phyloP scores from a whole-genome alignment of 345 rosid genomes.

The rapeseed (Brassica napus) region DNA sequence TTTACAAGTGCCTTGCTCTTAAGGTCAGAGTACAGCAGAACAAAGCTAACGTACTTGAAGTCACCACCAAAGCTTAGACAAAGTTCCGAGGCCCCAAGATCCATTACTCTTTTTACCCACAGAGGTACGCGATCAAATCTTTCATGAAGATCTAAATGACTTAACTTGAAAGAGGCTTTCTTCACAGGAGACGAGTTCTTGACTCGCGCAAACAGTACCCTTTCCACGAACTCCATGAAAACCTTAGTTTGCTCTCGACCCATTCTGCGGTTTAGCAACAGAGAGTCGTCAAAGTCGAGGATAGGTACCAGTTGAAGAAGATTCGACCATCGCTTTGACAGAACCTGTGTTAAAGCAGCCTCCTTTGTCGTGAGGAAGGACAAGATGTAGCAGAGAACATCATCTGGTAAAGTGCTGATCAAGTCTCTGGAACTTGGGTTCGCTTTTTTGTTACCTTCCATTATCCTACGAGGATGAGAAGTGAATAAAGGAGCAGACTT shows the following conservation, averaged over 20 bases:
- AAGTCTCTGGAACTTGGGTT: constrained; percentile 1
- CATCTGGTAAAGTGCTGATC: constrained; percentile 24
- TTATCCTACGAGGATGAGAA: background rate
- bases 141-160: background rate
- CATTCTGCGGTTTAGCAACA: background rate
- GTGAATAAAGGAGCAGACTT: background rate
- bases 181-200: constrained; percentile 5
- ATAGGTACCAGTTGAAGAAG: constrained; percentile 11
- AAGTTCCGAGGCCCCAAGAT: constrained; percentile 24
- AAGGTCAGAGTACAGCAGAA: background rate
- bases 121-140: background rate
- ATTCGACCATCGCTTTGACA: constrained; percentile 30
- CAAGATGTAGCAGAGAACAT: constrained; percentile 22
- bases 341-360: constrained; percentile 17
- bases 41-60: background rate
- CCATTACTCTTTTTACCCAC: constrained; percentile 2
- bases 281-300: constrained; percentile 27
- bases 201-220: background rate
- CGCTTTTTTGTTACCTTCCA: background rate
- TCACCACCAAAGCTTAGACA: background rate
- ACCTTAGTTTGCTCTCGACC: background rate
- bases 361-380: constrained; percentile 25
- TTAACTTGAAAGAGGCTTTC: constrained; percentile 19
- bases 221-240: constrained; percentile 27
- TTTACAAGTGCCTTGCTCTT: constrained; percentile 21